Base-by-base conservation (phyloP, 2,329 filamentous ascomycete species). In the Pyrenophora seminiperda region DNA sequence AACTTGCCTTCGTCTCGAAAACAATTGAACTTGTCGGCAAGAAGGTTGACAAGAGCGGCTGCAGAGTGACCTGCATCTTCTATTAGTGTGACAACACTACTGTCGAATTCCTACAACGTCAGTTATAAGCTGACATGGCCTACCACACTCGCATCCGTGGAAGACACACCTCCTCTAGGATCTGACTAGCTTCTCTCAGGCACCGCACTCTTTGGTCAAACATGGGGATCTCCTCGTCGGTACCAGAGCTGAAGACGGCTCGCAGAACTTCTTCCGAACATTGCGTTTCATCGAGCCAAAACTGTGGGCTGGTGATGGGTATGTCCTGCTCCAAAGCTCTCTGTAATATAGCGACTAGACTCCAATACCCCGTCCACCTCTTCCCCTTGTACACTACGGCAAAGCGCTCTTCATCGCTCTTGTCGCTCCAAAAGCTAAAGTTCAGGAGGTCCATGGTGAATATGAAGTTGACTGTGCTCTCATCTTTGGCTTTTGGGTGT, bases 401-500 rank as follows among this genome's bases (percentile, higher is more conserved):
- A 72, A 93, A 99, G 9, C 91, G 81, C 63, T 93, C 85, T 4
- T 85, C 81, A 9, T 89, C 86, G 2, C 73, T 66, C 51, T 80
- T 75, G 43, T 90, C 87, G 11, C 90, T 95, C 94, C 94, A 99
- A 73, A 99, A 99, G 17, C 88, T 95, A 70, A 97, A 99, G 71
- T 99, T 99, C 41, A 99, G 77, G 20, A 99, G 74, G 71, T 99
- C 94, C 91, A 99, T 96, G 15, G 90, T 91, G 71, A 99, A 97
- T 64, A 99, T 93, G 70, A 99, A 97, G 56, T 90, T 87, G 17
- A 96, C 84, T 0, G 91, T 92, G 41, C 75, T 81, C 66, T 90
- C 89, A 67, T 95, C 87, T 67, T 91, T 91, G 33, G 83, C 66
- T 71, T 92, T 89, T 1, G 94, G 94, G 66, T 99, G 94, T 31